Evolutionary conservation across 1,284 basidiomycete species (phyloP), one percentile per base, ranked within the genome.

Genomic region (Ustilago cynodontis): DNA sequence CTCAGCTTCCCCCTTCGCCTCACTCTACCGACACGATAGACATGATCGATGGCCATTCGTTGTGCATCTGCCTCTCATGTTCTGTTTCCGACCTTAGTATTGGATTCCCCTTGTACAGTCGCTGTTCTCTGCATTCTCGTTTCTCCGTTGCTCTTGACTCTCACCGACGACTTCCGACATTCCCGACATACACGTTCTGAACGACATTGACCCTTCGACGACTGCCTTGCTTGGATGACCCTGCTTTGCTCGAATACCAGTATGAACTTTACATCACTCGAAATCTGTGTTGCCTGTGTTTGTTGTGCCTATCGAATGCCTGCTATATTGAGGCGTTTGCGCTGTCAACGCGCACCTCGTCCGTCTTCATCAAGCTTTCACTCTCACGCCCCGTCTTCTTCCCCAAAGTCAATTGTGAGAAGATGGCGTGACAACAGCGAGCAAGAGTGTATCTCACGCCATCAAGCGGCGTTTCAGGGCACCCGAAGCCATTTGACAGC

Each of bases 31-130:
- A 49, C 47, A 49, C 22, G 24, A 28, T 20, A n/a, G n/a, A 49
- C 59, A 66, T 62, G 69, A 65, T 65, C 43, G 63, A 71, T 65
- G 69, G 69, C 69, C 56, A 63, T 65, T 29, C 11, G 31, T 22
- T 39, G 16, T 29, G 24, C 64, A 43, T 20, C 41, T 43, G 69
- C 64, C 69, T 71, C 69, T 71, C 59, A 71, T 71, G 64, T 59
- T 29, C 33, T 33, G 66, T 59, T 59, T 37, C 41, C 41, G 28
- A 55, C 35, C 33, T 26, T n/a, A n/a, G 18, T 26, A 29, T 56
- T 33, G 31, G 6, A n/a, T 14, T 29, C 13, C 13, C 6, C 31
- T 35, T 43, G 22, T 45, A 24, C n/a, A 18, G 16, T 29, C 35
- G 28, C 11, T 35, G n/a, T 49, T 24, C 20, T 47, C 11, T 24